Base-by-base conservation (phyloP, 1,139 yeast genomes). In the Zygosaccharomyces pseudobailii region DNA sequence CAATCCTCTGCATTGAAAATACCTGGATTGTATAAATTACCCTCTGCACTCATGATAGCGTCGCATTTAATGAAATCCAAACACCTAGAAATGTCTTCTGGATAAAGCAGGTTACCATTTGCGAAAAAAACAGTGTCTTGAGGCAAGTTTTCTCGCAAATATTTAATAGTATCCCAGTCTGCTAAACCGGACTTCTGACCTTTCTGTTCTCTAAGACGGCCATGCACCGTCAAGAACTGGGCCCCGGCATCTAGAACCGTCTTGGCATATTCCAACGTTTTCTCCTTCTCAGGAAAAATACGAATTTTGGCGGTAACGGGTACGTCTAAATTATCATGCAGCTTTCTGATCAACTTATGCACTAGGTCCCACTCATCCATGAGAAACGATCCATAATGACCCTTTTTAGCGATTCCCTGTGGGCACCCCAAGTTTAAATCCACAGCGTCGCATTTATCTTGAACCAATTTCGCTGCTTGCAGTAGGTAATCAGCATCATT, bases 1-100 rank as follows among this genome's bases (percentile, higher is more conserved):
- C 52, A 46, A 6, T 53, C 42, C 17, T 54, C 59, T 10, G 59
- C 56, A 43, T 68, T 65, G 63, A 94, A 92, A 0, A 90, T 80
- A 3, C 96, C 97, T 0, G 99, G 98, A 59, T 94, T 94, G 68
- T 84, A 87, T 38, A 94, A 71, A 61, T 89, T 89, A 0, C 96
- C 96, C 66, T 94, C 99, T 0, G 98, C 98, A 38, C 95, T 84
- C 98, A 94, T 94, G 20, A 92, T 94, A 0, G 92, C 97, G 69
- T 94, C 97, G 56, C 94, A 85, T 0, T 70, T 70, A 1, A 87
- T 80, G 20, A 71, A 75, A 1, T 74, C 74, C 27, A 79, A 63
- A 65, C 97, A 87, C 52, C 94, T 73, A 2, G 73, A 69, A 19
- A 89, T 71, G 63, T 92, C 97, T 43, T 82, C 84, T 0, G 94